These are phyloP conservation scores for Dipodascus albidus DNA, from an alignment of 805 yeast genomes.

Conservation along the genomic window DNA sequence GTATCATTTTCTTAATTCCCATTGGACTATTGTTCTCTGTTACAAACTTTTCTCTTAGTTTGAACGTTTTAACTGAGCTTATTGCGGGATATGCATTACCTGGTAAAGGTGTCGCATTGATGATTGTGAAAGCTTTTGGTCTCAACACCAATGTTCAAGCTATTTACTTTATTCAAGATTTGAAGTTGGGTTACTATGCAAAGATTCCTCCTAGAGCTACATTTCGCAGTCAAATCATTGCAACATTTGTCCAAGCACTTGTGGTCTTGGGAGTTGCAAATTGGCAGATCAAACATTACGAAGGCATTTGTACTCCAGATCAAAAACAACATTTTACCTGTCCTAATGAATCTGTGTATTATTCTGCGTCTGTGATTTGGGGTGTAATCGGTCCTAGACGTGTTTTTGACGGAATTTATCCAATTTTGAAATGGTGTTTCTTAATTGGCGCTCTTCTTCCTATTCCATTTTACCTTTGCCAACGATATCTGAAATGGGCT, in stretches of 20 bases:
- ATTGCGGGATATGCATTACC: conserved; percentile 46
- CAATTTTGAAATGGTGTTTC: conserved; percentile 53
- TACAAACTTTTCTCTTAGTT: conserved; percentile 37
- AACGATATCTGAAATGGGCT: conserved; percentile 10
- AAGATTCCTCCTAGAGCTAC: conserved; percentile 49
- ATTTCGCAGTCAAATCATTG: conserved; percentile 36
- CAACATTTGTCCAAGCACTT: conserved; percentile 12
- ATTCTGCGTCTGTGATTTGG: conserved; percentile 42
- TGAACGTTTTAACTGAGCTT: conserved; percentile 38
- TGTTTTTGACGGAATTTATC: conserved; percentile 39
- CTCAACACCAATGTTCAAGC: conserved; percentile 56
- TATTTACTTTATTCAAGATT: conserved; percentile 43
- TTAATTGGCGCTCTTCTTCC: conserved; percentile 36
- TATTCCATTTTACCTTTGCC: conserved; percentile 17
- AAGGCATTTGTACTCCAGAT: conserved; percentile 26
- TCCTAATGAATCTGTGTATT: conserved; percentile 31
- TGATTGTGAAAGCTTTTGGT: conserved; percentile 40
- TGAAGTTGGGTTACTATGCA: conserved; percentile 44
- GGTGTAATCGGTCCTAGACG: conserved; percentile 51
- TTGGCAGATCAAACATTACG: conserved; percentile 2
- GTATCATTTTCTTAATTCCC: conserved; percentile 40
- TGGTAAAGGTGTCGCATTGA: conserved; percentile 43
- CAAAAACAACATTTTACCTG: conserved; percentile 34
- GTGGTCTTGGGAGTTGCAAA: conserved; percentile 9
- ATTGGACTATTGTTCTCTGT: conserved; percentile 36